Base-by-base conservation (phyloP, 2,329 filamentous ascomycete genomes). In the Ophiostoma sp. region DNA sequence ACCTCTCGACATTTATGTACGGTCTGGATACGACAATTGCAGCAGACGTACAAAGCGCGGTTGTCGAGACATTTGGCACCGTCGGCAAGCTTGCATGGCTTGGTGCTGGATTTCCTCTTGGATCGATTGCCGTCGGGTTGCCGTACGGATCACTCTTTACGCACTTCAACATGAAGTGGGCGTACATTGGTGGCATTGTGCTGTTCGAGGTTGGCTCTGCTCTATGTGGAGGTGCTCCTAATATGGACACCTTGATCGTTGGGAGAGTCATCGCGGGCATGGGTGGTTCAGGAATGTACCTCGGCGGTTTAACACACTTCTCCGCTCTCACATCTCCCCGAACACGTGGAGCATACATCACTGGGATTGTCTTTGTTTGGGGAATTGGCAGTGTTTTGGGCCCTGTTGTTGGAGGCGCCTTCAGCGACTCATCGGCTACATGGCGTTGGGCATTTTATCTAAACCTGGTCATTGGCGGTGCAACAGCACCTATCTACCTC, bases 391-490 rank as follows among this genome's bases (percentile, higher is more conserved):
- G 61, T 15, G 64, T 75, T 17, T 64, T 75, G 12, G 74, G 74
- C 6, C 74, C 74, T 0, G 59, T 74, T 70, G 78, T 86, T 17
- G 85, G 85, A 19, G 85, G 85, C 39, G 83, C 81, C 0, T 86
- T 87, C 69, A 80, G 79, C 8, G 81, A 82, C 7, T 36, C 17
- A 12, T 4, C 69, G 17, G 70, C 50, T 12, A 69, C 55, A 6
- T 75, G 61, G 33, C 71, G 72, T 8, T 72, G 78, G 78, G 82
- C 81, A 0, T 87, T 87, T 76, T 89, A 89, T 76, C 84, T 89
- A 78, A 88, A 88, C 74, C 79, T 88, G 9, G 78, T 78, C 8
- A 76, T 82, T 48, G 78, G 88, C 55, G 83, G 81, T 4, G 82
- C 80, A 2, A 77, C 82, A 8, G 80, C 81, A 39, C 78, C 82